Base-by-base conservation (phyloP, 345 rosid genomes). In the Limnanthes douglasii region DNA sequence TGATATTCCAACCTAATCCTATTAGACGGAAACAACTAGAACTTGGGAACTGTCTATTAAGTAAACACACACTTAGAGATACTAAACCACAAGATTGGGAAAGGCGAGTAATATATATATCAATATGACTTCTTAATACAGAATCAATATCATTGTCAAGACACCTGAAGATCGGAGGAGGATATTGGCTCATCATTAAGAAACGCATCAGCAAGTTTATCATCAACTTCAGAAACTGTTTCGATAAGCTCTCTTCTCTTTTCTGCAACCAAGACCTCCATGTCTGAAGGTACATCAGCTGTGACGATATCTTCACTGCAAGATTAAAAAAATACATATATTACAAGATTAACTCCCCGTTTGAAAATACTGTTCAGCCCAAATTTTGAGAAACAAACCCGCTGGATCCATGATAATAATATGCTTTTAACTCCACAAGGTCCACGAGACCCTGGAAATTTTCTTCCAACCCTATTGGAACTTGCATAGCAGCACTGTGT, bases 401-500 rank as follows among this genome's bases (percentile, higher is more conserved):
- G 70, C 37, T 92, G 24, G 94, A 51, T 44, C 99, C 96, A 42
- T 66, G 81, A 46, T 78, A 92, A 60, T 69, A 52, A 45, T 55
- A 59, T 27, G 96, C 84, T 64, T 81, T 75, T 46, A 52, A 20
- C 23, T 71, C 60, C 12, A 92, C 77, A 52, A 92, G 86, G 52
- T 92, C 99, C 35, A 85, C 44, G 42, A 92, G 95, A 54, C 99
- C 99, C 56, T 73, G 41, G 31, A 81, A 92, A 28, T 81, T 53
- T 14, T 85, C 99, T 51, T 92, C 99, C 63, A 92, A 34, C 37
- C 99, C 96, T 35, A 92, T 78, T 4, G 99, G 99, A 49, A 68
- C 90, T 72, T 92, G 99, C 45, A 92, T 75, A 27, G 96, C 96
- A 27, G 99, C 99, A 53, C 78, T 73, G 47, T 92, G 90, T 50